Conservation (phyloP, 78 protist species). For the Parvularia atlantis region DNA sequence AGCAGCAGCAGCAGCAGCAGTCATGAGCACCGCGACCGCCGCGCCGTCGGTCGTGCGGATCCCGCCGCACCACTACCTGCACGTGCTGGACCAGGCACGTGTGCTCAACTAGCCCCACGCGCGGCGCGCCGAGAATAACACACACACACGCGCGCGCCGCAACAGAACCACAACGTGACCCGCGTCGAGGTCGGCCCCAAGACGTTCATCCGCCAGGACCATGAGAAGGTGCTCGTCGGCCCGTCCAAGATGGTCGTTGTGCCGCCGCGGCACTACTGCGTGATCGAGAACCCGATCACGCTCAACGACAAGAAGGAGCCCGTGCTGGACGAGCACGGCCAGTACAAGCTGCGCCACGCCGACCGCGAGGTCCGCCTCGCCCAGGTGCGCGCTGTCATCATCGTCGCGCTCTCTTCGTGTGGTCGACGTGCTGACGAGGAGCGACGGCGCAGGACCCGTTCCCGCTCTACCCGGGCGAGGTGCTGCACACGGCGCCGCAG, state of each 20-base stretch:
- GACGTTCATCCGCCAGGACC: constrained; percentile 71
- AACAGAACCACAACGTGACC: constrained; percentile 61
- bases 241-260: constrained; percentile 60
- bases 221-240: constrained; percentile 60
- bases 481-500: constrained; percentile 2
- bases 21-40: no score
- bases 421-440: no score
- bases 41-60: constrained; percentile 53
- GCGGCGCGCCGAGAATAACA: no score
- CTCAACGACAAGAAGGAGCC: not conserved
- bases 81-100: constrained; percentile 60
- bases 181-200: constrained; percentile 61
- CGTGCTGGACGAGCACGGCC: constrained; percentile 35
- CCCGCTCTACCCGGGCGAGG: constrained; percentile 85
- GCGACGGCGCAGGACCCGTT: constrained; percentile 48
- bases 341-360: constrained; percentile 56
- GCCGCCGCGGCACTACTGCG: constrained; percentile 69
- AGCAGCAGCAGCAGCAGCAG: no score
- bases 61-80: constrained; percentile 55
- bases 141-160: constrained; percentile 22
- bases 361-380: constrained; percentile 61
- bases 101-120: no score
- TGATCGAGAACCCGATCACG: constrained; percentile 53
- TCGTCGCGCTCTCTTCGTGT: not conserved
- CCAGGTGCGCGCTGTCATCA: not conserved